Conservation (phyloP, 768 basidiomycete species). For the Auriscalpium microsporum region DNA sequence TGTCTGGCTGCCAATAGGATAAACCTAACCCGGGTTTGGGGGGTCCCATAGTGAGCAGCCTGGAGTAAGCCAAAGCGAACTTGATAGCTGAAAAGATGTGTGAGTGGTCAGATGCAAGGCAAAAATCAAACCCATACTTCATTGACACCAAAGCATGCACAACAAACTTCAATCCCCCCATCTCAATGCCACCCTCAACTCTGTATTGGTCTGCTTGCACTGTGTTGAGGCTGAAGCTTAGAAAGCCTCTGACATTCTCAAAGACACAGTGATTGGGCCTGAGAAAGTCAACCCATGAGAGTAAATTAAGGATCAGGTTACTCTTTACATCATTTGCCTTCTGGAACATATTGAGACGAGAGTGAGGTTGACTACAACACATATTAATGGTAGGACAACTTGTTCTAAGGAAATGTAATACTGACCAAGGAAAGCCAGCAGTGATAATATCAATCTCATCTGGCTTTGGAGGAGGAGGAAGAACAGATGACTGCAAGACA, state of each 20-base stretch:
- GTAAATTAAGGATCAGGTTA: constrained; percentile 54
- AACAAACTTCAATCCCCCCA: constrained; percentile 68
- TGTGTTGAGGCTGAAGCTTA: constrained; percentile 31
- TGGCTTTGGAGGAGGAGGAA: constrained; percentile 41
- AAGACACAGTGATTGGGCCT: constrained; percentile 36
- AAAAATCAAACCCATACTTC: constrained; percentile 34
- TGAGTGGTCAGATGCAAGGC: not conserved
- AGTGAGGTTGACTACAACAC: constrained; percentile 58
- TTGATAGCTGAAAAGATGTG: constrained; percentile 30
- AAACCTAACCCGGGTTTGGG: constrained; percentile 38
- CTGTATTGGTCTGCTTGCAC: constrained; percentile 30
- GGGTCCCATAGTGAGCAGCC: constrained; percentile 40
- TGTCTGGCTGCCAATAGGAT: constrained; percentile 38
- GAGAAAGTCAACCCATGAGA: constrained; percentile 36
- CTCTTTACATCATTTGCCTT: constrained; percentile 60
- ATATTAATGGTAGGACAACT: not conserved
- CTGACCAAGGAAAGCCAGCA: constrained; percentile 72
- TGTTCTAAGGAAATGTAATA: not conserved
- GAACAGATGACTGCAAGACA: constrained; percentile 26
- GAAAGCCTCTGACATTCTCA: constrained; percentile 41
- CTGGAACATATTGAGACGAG: constrained; percentile 61
- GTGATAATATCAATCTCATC: constrained; percentile 53
- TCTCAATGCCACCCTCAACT: constrained; percentile 57
- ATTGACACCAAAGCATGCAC: constrained; percentile 53
- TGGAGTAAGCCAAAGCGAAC: constrained; percentile 35